These are phyloP conservation scores for Pinus albicaulis DNA, from an alignment of 75 land plant genomes.

Conservation along the genomic window DNA sequence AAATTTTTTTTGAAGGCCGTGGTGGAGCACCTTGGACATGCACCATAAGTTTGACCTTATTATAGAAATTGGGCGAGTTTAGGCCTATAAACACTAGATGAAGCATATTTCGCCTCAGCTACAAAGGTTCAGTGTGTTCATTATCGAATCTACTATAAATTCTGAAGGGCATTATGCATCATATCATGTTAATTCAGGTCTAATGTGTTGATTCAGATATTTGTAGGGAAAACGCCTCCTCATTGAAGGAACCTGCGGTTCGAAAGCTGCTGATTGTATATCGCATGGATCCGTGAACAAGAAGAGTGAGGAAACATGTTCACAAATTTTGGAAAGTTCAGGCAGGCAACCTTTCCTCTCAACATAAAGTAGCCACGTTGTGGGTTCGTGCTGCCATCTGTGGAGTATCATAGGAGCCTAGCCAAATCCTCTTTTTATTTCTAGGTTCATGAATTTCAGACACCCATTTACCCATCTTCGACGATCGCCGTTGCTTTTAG, in stretches of 20 bases:
- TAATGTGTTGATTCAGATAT: too few relatives aligned
- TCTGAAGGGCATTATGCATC: too few relatives aligned
- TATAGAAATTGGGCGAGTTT: too few relatives aligned
- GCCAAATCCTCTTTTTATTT: background rate
- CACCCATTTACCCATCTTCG: background rate
- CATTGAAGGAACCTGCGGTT: background rate
- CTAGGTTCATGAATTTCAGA: background rate
- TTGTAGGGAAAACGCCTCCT: too few relatives aligned
- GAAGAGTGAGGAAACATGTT: conserved; percentile 4
- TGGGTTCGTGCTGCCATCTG: background rate
- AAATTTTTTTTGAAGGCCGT: too few relatives aligned
- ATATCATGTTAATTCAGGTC: too few relatives aligned
- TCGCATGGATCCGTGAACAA: background rate
- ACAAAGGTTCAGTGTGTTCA: too few relatives aligned
- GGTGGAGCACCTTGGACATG: too few relatives aligned
- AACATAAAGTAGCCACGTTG: background rate
- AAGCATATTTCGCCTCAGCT: too few relatives aligned
- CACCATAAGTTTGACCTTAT: too few relatives aligned
- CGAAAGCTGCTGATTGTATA: background rate
- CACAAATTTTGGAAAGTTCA: background rate
- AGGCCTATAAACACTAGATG: too few relatives aligned
- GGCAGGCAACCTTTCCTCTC: background rate
- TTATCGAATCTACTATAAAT: too few relatives aligned
- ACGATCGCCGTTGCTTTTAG: background rate
- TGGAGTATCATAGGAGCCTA: background rate